Percentiles rank a stretch among this genome's conserved stretches.
Evolutionary conservation across 2,329 filamentous ascomycete species (phyloP).

Genomic region (Diaporthe australafricana): DNA sequence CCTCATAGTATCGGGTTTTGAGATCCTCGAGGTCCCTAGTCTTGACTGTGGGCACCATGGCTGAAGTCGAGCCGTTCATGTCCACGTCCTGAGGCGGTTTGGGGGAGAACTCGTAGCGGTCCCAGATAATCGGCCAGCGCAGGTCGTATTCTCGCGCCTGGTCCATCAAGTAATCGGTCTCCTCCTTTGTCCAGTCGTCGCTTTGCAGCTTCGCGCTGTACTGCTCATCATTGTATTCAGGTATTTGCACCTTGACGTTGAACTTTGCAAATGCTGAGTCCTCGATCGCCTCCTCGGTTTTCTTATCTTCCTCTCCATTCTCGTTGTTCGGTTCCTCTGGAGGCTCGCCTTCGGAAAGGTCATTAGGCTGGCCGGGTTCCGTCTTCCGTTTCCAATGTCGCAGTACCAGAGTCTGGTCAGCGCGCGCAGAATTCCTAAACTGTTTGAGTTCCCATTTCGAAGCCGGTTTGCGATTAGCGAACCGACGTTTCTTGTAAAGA

Average conservation of each 20-base stretch:
- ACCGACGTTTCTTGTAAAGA: conserved; percentile 69
- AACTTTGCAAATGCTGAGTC: conserved; percentile 84
- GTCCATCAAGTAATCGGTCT: conserved; percentile 90
- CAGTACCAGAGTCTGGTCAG: conserved; percentile 74
- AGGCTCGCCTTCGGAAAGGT: conserved; percentile 44
- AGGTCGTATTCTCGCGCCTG: conserved; percentile 83
- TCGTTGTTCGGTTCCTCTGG: conserved; percentile 49
- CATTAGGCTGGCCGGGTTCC: conserved; percentile 51
- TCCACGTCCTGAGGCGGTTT: conserved; percentile 58
- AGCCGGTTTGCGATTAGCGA: conserved; percentile 66
- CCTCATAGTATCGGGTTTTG: conserved; percentile 89
- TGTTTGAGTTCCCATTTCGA: conserved; percentile 74
- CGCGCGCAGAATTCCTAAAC: conserved; percentile 83
- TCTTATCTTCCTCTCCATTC: conserved; percentile 43
- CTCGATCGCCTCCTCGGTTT: conserved; percentile 53
- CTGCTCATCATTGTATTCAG: conserved; percentile 87
- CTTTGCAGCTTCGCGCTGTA: conserved; percentile 81
- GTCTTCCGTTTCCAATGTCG: conserved; percentile 83
- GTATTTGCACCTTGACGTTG: conserved; percentile 83
- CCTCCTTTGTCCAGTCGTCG: conserved; percentile 87
- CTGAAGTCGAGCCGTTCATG: conserved; percentile 60
- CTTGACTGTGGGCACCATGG: conserved; percentile 64
- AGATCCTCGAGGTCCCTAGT: conserved; percentile 86
- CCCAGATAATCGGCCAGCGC: conserved; percentile 91
- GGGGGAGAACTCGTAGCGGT: conserved; percentile 84